Conservation (phyloP, 176 grass and related monocot genomes). For the Carex littledalei region DNA sequence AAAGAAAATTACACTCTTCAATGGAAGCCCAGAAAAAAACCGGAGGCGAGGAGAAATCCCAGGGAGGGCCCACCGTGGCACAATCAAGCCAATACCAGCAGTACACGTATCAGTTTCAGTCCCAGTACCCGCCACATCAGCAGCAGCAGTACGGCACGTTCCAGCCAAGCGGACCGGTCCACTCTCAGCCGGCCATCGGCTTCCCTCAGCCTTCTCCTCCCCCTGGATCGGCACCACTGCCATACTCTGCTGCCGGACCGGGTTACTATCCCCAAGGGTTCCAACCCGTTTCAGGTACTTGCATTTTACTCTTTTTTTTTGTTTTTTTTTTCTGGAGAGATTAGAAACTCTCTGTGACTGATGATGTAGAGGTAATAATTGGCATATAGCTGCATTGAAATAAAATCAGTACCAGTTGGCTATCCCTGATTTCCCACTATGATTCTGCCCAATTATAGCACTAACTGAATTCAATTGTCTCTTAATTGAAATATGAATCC, state of each 20-base stretch:
- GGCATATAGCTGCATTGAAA: not conserved
- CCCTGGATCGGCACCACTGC: not conserved
- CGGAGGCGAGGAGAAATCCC: constrained; percentile 26
- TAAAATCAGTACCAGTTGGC: not conserved
- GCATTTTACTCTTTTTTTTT: not conserved
- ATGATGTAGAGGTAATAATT: not conserved
- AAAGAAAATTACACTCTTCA: not conserved
- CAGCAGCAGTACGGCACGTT: constrained; percentile 26
- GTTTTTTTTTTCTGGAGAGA: not conserved
- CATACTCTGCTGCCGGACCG: not conserved
- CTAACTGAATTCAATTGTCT: not conserved
- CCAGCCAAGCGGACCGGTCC: constrained; percentile 6
- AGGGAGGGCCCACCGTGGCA: not conserved
- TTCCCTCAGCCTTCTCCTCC: constrained; percentile 26
- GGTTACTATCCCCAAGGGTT: constrained; percentile 12
- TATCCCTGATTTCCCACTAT: not conserved
- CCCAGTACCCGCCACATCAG: constrained; percentile 5
- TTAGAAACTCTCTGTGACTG: not conserved
- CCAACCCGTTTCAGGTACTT: constrained; percentile 18
- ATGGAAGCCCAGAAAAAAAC: constrained; percentile 4
- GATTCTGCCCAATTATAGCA: not conserved
- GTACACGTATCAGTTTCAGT: not conserved
- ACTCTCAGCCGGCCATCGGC: constrained; percentile 20
- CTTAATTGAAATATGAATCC: not conserved
- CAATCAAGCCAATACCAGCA: constrained; percentile 11